Evolutionary conservation across 345 rosid species (phyloP), one percentile per base, ranked within the genome.

Genomic region (Adansonia digitata): DNA sequence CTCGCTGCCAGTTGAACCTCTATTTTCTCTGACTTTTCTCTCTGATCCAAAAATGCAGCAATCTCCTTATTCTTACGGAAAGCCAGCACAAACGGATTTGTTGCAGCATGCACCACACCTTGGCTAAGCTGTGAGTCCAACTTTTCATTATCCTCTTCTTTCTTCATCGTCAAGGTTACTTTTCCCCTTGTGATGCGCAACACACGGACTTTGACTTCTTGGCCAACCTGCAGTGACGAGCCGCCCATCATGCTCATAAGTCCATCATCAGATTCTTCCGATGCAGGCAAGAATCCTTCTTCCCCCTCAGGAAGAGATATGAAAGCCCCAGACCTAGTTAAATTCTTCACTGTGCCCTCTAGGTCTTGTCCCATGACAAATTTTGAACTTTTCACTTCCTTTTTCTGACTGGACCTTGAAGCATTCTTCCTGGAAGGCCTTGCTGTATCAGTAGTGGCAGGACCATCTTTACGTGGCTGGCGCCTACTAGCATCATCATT

Each of bases 111-210:
- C 77, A 88, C 85, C 76, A 86, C 89, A 4, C 92, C 91, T 77
- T 88, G 90, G 74, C 55, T 78, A 24, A 85, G 48, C 64, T 81
- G 73, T 40, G 75, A 64, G 53, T 83, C 91, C 74, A 77, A 78
- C 74, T 88, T 85, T 79, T 84, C 78, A 15, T 74, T 77, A 72
- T 79, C 81, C n/a, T 85, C 89, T 69, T 86, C 94, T 63, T 83
- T 84, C 85, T 90, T 92, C 97, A 91, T 91, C 0, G 98, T 94
- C 81, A 94, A 81, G 61, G 98, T 94, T 78, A 85, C 89, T 77
- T 88, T 90, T 74, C 97, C 97, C 77, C 97, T 85, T 3, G 84
- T 39, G 22, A 91, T 70, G 62, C 91, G 84, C 79, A 90, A 76
- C 46, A 94, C 97, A 42, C 90, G 86, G 46, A 87, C 95, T 66